Conservation (phyloP, 1,284 basidiomycete species). For the Cerrena zonata region DNA sequence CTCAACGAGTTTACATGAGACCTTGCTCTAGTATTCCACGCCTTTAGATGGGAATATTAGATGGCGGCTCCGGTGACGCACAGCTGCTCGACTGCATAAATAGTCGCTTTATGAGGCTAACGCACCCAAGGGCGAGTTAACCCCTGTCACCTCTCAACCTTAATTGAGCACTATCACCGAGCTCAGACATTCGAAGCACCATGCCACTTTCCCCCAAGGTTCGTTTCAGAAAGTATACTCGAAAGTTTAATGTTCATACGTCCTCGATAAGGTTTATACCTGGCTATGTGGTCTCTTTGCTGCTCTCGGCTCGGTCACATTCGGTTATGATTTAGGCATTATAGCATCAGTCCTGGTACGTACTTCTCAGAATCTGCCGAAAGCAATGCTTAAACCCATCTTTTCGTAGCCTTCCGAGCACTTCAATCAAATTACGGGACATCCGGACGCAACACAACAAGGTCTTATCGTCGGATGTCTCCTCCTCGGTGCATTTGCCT, state of each 20-base stretch:
- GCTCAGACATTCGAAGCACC: too few species aligned
- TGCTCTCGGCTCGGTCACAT: constrained; percentile 29
- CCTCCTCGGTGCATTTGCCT: constrained; percentile 29
- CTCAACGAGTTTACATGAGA: too few species aligned
- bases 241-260: not conserved
- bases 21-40: too few species aligned
- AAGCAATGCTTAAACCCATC: not conserved
- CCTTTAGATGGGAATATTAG: too few species aligned
- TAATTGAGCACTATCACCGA: too few species aligned
- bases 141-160: too few species aligned
- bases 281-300: constrained; percentile 61
- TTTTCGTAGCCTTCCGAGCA: constrained; percentile 21
- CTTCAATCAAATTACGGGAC: constrained; percentile 24
- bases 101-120: too few species aligned
- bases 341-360: constrained; percentile 37
- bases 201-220: constrained; percentile 23
- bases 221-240: not conserved
- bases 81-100: too few species aligned
- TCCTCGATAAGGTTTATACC: constrained; percentile 41
- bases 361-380: constrained; percentile 26
- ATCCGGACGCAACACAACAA: constrained; percentile 30
- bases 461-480: constrained; percentile 37
- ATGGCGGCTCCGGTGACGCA: too few species aligned
- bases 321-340: constrained; percentile 37
- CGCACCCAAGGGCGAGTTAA: too few species aligned